Evolutionary conservation across 164 flowering plant species (phyloP).

Genomic region (Vitis labrusca): DNA sequence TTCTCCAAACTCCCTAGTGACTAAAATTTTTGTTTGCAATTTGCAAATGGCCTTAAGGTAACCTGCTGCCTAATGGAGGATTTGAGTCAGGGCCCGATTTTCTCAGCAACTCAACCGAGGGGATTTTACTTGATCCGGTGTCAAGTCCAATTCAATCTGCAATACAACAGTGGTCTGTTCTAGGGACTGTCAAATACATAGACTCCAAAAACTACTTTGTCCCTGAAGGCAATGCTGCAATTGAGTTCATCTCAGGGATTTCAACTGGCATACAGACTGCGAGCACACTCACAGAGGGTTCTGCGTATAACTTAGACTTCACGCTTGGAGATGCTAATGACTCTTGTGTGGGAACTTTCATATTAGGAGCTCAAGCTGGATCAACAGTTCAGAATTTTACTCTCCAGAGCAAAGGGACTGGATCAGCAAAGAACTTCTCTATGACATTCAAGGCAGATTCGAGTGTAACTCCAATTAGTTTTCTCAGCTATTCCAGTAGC

Average conservation of each 20-base stretch:
- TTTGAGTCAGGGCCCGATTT: conserved; percentile 49
- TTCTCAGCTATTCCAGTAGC: conserved; percentile 30
- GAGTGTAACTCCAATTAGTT: conserved; percentile 29
- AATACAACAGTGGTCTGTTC: conserved; percentile 40
- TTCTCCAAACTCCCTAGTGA: background rate
- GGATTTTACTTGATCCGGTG: conserved; percentile 40
- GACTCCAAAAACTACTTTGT: conserved; percentile 42
- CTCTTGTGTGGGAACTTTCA: conserved; percentile 38
- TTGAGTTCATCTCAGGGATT: conserved; percentile 39
- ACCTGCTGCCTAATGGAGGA: conserved; percentile 36
- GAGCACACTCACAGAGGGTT: conserved; percentile 20
- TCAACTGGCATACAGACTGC: conserved; percentile 39
- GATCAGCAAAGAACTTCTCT: conserved; percentile 29
- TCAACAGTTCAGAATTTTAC: conserved; percentile 31
- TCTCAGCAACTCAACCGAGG: conserved; percentile 31
- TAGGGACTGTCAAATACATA: conserved; percentile 51
- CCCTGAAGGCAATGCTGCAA: conserved; percentile 51
- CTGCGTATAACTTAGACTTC: conserved; percentile 34
- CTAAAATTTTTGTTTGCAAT: background rate
- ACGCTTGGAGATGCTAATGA: conserved; percentile 49
- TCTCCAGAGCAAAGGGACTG: conserved; percentile 38
- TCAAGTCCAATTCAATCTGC: conserved; percentile 30
- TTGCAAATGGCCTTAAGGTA: conserved; percentile 18
- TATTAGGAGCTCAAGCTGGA: conserved; percentile 44
- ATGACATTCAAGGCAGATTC: conserved; percentile 39